Base-by-base conservation (phyloP, 1,284 basidiomycete genomes). In the Lentinula novae-zelandiae region DNA sequence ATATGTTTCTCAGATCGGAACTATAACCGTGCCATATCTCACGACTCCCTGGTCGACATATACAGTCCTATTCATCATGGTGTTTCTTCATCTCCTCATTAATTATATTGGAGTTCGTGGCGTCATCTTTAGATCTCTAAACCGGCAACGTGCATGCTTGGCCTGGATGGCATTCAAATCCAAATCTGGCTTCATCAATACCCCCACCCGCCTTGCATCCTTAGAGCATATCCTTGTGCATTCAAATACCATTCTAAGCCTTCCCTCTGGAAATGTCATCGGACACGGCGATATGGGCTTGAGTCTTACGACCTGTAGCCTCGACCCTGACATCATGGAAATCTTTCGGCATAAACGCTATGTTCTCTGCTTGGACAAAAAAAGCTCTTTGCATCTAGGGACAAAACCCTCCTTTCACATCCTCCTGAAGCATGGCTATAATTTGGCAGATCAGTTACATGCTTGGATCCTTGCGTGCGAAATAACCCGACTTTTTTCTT, bases 31-130 rank as follows among this genome's bases (percentile, higher is more conserved):
- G 46, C 81, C 83, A 10, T 78, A 81, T 60, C 69, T 88, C 33
- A 79, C 78, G 27, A 81, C 80, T 0, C 70, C 76, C 2, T 70
- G 67, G 22, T 66, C 76, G 36, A 89, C 84, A 1, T 86, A 85
- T 64, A 69, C 72, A 0, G 73, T 78, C 0, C 75, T 89, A 1
- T 75, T 82, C 57, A 17, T 77, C 17, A 77, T 89, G 17, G 74
- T 87, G 10, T 72, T 71, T 10, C 72, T 78, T 0, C 87, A 89
- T 66, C 75, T 89, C 4, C 60, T 71, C n/a, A 73, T 82, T 52
- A 89, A 89, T 66, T 86, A 84, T 65, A 62, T 81, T 5, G 86
- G 81, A 7, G 83, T 89, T 7, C 78, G 80, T 9, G 80, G 80
- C 0, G 77, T 89, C 27, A 75, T 75, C 8, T 71, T 89, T 36